Evolutionary conservation across 2,329 filamentous ascomycete species (phyloP), one percentile per base, ranked within the genome.

Genomic region (Penicillium rolfsii): DNA sequence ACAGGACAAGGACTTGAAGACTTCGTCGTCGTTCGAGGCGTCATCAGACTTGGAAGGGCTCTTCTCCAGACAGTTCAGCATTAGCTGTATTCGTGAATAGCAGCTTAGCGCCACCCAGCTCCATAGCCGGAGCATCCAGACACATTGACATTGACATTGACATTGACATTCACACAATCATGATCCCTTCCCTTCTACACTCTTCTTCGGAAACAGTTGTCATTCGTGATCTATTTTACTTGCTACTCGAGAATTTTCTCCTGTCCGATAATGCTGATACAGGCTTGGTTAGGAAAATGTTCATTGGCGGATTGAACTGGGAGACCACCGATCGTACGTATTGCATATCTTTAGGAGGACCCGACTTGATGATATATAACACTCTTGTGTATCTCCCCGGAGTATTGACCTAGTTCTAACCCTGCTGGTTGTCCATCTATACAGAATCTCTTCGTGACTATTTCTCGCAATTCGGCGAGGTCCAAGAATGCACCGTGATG

Each of bases 401-500:
- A 50, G 46, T 50, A 50, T 35, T 7, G n/a, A 22, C 11, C n/a
- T 16, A 14, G n/a, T 41, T 41, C 52, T 54, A 26, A 54, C 38
- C 26, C 14, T 26, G 11, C 41, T 2, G n/a, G 41, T 6, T 19
- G 6, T 16, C 3, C 5, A 35, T 28, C 43, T 46, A 52, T 38
- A 52, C 14, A 99, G 95, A 99, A 83, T 98, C 95, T 7, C 85
- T 99, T 30, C 91, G 93, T 69, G 91, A 97, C 67, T 99, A 99
- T 77, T 99, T 99, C 77, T 93, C 94, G 12, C 93, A 98, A 71
- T 99, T 97, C 75, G 95, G 95, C 62, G 95, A 99, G 76, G 95
- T 99, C 48, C 86, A 94, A 33, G 95, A 99, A 81, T 98, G 95
- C 76, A 99, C 95, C 16, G 95, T 99, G n/a, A 99, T 99, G 95